Evolutionary conservation across 208 protist species (phyloP).

Genomic region (Acanthamoeba royreba): DNA sequence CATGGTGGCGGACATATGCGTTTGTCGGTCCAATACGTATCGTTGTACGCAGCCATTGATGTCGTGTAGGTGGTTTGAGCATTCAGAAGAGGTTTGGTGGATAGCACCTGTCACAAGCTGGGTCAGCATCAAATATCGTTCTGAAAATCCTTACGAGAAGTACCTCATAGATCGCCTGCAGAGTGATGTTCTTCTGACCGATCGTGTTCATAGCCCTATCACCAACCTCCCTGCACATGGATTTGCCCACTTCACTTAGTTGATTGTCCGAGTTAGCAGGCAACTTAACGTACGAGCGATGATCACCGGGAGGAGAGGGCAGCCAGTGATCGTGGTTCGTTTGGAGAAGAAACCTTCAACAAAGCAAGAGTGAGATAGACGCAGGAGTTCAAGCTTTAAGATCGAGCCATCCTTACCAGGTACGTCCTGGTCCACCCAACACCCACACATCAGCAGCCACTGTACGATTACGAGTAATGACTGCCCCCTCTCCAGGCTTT

Average conservation of each 20-base stretch:
- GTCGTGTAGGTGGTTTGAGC: conserved; percentile 16
- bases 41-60: not conserved
- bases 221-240: not conserved
- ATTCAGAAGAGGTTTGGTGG: not conserved
- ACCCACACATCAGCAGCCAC: not conserved
- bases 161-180: not conserved
- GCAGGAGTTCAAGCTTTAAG: not conserved
- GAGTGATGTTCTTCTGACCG: not conserved
- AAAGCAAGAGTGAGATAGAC: not conserved
- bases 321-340: conserved; percentile 22
- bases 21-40: not conserved
- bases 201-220: not conserved
- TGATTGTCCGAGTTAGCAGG: not conserved
- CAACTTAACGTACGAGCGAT: not conserved
- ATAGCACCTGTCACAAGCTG: not conserved
- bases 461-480: not conserved
- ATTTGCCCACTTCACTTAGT: not conserved
- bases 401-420: not conserved
- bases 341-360: not conserved
- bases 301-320: not conserved
- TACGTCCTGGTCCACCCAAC: not conserved
- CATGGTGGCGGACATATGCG: not conserved
- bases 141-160: not conserved
- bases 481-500: not conserved
- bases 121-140: not conserved